A percentile compares a stretch with the other conserved stretches of the same genome.
Conservation (phyloP, 805 yeast species). For the Priceomyces haplophilus region DNA sequence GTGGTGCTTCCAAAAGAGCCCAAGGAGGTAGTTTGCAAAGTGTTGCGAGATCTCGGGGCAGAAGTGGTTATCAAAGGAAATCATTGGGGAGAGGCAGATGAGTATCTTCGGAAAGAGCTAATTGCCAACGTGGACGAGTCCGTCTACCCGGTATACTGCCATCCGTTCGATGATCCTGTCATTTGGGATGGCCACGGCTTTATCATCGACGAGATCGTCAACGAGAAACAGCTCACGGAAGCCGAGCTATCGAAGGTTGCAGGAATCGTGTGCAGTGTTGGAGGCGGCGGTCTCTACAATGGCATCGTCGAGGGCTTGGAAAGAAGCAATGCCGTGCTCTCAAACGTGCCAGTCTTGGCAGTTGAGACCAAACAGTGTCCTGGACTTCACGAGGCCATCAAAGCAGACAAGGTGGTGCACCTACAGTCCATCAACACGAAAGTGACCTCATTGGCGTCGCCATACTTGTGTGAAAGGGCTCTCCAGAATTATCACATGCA, state of each 20-base stretch:
- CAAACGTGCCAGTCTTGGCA: slow-evolving; percentile 22
- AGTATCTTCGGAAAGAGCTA: slow-evolving; percentile 14
- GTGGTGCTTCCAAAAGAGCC: slow-evolving; percentile 27
- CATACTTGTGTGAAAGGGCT: slow-evolving; percentile 21
- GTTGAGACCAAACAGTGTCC: slow-evolving; percentile 29
- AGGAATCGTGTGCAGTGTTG: slow-evolving; percentile 30
- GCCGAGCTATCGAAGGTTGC: slow-evolving; percentile 17
- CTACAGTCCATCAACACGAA: slow-evolving; percentile 20
- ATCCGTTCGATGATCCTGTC: slow-evolving; percentile 30
- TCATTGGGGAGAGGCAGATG: slow-evolving; percentile 35
- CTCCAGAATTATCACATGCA: slow-evolving; percentile 16
- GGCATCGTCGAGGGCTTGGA: slow-evolving; percentile 26
- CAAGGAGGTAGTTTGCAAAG: slow-evolving; percentile 18
- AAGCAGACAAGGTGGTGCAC: slow-evolving; percentile 16
- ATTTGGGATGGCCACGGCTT: slow-evolving; percentile 31
- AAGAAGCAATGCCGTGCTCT: slow-evolving; percentile 9
- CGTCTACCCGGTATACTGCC: slow-evolving; percentile 25
- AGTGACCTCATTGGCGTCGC: slow-evolving; percentile 28
- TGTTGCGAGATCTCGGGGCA: slow-evolving; percentile 21
- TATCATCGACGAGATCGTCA: slow-evolving; percentile 23
- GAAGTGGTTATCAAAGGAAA: slow-evolving; percentile 21
- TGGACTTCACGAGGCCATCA: slow-evolving; percentile 19
- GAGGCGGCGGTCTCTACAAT: slow-evolving; percentile 35
- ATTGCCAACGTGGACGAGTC: slow-evolving; percentile 13
- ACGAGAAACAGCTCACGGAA: slow-evolving; percentile 17